Percentiles rank a stretch among this genome's conserved stretches.
These are phyloP conservation scores for Phytophthora foliorum DNA, from an alignment of 352 stramenopile genomes.

Conservation along the genomic window DNA sequence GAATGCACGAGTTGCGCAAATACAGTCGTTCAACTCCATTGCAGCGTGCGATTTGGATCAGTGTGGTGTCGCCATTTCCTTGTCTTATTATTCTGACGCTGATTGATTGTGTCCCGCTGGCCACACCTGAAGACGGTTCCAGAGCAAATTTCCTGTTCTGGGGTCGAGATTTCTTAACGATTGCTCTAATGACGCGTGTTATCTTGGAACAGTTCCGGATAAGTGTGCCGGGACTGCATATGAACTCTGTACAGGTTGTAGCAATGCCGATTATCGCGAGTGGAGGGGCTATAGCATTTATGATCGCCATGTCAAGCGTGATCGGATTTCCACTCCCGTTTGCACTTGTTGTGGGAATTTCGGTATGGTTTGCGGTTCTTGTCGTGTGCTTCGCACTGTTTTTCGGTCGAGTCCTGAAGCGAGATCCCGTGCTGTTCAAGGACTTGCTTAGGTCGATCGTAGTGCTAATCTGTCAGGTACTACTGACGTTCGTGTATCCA, in stretches of 20 bases:
- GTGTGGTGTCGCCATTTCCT: slow-evolving; percentile 37
- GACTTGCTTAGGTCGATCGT: slow-evolving; percentile 31
- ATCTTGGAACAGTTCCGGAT: slow-evolving; percentile 46
- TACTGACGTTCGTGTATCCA: slow-evolving; percentile 50
- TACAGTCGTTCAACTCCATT: slow-evolving; percentile 13
- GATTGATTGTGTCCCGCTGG: slow-evolving; percentile 37
- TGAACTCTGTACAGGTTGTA: slow-evolving; percentile 19
- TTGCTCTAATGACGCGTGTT: slow-evolving; percentile 39
- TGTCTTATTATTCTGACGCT: slow-evolving; percentile 38
- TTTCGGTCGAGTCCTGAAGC: slow-evolving; percentile 32
- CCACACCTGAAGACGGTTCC: slow-evolving; percentile 24
- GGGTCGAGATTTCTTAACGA: slow-evolving; percentile 35
- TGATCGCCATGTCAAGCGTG: slow-evolving; percentile 23
- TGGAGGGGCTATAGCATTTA: slow-evolving; percentile 21
- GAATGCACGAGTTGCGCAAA: slow-evolving; percentile 14
- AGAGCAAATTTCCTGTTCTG: slow-evolving; percentile 49
- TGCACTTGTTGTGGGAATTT: slow-evolving; percentile 32
- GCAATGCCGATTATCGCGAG: slow-evolving; percentile 18
- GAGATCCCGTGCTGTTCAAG: slow-evolving; percentile 11
- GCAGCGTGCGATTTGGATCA: slow-evolving; percentile 4
- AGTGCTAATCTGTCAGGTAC: slow-evolving; percentile 41
- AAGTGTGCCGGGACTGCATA: slow-evolving; percentile 9
- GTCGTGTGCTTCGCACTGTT: slow-evolving; percentile 23
- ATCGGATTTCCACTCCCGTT: slow-evolving; percentile 62
- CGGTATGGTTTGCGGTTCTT: slow-evolving; percentile 29